Conservation (phyloP, 164 flowering plant genomes). For the Piper longum region DNA sequence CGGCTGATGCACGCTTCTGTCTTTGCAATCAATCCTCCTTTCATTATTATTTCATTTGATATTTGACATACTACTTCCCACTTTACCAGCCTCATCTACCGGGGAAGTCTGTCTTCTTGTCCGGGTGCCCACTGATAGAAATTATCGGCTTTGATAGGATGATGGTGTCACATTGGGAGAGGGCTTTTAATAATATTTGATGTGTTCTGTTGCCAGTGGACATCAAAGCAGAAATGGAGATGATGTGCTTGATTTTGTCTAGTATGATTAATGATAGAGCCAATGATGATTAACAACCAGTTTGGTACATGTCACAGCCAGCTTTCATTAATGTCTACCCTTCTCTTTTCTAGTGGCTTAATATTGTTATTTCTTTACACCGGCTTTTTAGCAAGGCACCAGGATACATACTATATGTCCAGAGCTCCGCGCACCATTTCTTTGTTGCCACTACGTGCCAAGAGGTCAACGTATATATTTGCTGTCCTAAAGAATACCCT, state of each 20-base stretch:
- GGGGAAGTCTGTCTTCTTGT: conserved; percentile 1
- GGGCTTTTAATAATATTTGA: background rate
- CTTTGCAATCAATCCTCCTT: background rate
- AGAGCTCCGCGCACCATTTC: no score
- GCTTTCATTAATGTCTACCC: background rate
- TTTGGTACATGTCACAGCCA: background rate
- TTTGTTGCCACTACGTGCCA: no score
- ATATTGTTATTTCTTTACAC: no score
- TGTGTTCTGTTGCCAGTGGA: background rate
- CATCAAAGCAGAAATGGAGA: background rate
- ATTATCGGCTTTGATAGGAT: background rate
- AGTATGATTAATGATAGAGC: background rate
- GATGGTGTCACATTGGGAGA: background rate
- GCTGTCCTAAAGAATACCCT: no score
- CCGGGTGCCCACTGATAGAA: background rate
- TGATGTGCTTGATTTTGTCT: background rate
- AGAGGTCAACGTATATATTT: no score
- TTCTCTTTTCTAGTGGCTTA: background rate
- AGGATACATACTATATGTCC: no score
- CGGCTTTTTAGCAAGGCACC: background rate
- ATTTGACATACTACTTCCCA: background rate
- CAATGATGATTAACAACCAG: background rate
- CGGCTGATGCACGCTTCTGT: background rate
- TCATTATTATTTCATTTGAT: background rate
- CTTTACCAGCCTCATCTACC: background rate